Conservation (phyloP, 2,329 filamentous ascomycete genomes). For the Phoma herbarum region DNA sequence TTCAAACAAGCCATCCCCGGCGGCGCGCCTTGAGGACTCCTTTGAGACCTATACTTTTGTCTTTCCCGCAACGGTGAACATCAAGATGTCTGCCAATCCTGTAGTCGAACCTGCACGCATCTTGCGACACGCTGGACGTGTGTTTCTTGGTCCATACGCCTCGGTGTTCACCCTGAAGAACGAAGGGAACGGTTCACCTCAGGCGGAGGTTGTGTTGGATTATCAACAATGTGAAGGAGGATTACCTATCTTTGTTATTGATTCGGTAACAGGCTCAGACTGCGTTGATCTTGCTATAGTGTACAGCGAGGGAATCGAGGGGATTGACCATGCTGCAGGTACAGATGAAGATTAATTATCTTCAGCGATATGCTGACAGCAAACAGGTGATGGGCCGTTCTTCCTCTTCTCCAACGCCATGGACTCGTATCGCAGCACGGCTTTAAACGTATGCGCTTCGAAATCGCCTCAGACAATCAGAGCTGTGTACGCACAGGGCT, state of each 20-base stretch:
- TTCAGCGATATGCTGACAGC: background rate
- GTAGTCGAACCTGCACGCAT: conserved; percentile 7
- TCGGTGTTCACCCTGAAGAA: conserved; percentile 7
- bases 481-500: conserved; percentile 15
- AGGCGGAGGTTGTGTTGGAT: conserved; percentile 17
- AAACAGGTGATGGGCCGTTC: conserved; percentile 20
- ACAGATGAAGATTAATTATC: background rate
- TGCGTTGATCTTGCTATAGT: conserved; percentile 1
- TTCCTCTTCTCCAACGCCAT: conserved; percentile 25
- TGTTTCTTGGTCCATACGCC: background rate
- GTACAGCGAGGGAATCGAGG: conserved; percentile 22
- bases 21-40: too few species aligned
- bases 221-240: conserved; percentile 22
- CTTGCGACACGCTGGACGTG: conserved; percentile 2
- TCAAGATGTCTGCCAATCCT: too few species aligned
- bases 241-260: conserved; percentile 14
- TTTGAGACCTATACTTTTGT: too few species aligned
- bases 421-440: conserved; percentile 20
- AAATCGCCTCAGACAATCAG: background rate
- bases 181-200: background rate
- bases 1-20: too few species aligned
- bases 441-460: background rate
- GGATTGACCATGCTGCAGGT: conserved; percentile 20
- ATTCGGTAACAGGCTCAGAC: background rate
- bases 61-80: too few species aligned